phyloP scores from a whole-genome alignment of 371 early-diverging fungal genomes.

The Mucor irregularis region DNA sequence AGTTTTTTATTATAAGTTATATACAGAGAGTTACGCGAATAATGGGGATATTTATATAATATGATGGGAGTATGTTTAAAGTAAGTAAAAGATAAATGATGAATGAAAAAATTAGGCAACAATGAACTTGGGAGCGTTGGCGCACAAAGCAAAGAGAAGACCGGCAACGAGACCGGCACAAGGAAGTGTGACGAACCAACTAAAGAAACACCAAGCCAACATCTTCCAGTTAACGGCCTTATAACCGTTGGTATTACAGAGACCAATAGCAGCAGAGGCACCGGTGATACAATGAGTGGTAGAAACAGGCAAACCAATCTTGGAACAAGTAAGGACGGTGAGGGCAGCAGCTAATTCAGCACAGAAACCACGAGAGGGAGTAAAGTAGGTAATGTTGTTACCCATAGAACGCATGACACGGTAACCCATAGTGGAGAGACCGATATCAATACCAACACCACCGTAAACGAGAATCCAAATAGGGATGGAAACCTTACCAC shows the following conservation, averaged over 20 bases:
- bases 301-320: conserved; percentile 80
- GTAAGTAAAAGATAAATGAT: background rate
- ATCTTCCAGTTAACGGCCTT: conserved; percentile 84
- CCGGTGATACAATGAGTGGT: conserved; percentile 91
- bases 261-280: conserved; percentile 81
- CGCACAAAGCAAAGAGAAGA: conserved; percentile 62
- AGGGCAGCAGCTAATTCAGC: conserved; percentile 84
- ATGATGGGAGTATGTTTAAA: no score
- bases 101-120: background rate
- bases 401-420: conserved; percentile 77
- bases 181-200: conserved; percentile 84
- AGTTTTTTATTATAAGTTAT: no score
- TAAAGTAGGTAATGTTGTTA: conserved; percentile 83
- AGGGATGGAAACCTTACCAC: conserved; percentile 62
- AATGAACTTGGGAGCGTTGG: conserved; percentile 51
- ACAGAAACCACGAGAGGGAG: conserved; percentile 85
- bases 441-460: conserved; percentile 80
- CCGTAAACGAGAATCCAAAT: conserved; percentile 81
- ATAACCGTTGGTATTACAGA: conserved; percentile 67
- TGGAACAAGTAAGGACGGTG: conserved; percentile 85
- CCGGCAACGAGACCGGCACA: conserved; percentile 73
- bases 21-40: no score
- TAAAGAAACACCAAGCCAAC: conserved; percentile 67
- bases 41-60: no score
- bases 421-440: conserved; percentile 73